These are phyloP conservation scores for Garcia nutans DNA, from an alignment of 345 rosid species.

Conservation along the genomic window DNA sequence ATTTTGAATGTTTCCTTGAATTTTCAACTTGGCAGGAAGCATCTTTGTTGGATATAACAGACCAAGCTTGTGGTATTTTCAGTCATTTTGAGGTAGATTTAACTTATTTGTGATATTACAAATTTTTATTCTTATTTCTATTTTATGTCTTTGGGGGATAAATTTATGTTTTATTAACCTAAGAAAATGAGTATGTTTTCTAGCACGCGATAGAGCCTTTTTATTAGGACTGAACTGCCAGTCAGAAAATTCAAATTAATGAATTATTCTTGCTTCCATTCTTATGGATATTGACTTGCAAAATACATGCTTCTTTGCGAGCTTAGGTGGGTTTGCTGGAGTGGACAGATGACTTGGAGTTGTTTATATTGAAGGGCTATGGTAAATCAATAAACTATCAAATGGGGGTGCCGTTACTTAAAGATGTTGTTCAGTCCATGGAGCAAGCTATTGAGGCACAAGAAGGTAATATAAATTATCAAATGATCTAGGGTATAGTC, in stretches of 20 bases:
- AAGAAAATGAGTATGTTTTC: background rate
- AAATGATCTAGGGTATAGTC: background rate
- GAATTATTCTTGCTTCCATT: background rate
- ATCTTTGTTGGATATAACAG: constrained; percentile 72
- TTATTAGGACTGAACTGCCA: background rate
- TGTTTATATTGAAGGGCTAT: constrained; percentile 78
- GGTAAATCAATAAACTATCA: constrained; percentile 76
- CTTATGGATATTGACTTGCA: constrained; percentile 21
- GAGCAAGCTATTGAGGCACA: constrained; percentile 74
- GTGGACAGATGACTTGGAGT: constrained; percentile 92
- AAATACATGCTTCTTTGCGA: constrained; percentile 6
- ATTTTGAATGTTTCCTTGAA: background rate
- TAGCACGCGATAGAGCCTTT: background rate
- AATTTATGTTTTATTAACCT: background rate
- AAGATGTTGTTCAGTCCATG: constrained; percentile 85
- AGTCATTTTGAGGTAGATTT: constrained; percentile 62
- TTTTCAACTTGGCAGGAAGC: constrained; percentile 66
- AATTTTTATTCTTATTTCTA: background rate
- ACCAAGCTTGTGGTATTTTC: constrained; percentile 89
- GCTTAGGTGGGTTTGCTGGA: constrained; percentile 81
- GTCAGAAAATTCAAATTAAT: background rate
- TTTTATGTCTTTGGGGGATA: background rate
- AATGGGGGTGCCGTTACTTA: constrained; percentile 88
- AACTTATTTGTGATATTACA: background rate
- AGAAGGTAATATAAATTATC: constrained; percentile 53